Evolutionary conservation across 73 alveolate species (phyloP).

Genomic region (Tetrahymena elliotti): DNA sequence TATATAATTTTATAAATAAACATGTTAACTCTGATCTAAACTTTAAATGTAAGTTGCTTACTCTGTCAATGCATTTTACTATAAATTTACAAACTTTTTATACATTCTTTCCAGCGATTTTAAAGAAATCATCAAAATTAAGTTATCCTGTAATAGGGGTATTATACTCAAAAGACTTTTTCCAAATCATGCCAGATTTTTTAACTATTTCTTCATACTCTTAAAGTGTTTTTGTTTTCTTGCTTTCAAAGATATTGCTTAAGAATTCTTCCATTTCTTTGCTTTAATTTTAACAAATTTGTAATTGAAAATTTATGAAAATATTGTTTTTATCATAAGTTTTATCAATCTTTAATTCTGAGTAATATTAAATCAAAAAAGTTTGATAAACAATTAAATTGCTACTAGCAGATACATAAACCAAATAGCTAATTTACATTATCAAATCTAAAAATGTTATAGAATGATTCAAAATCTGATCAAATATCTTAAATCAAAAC

Average conservation of each 20-base stretch:
- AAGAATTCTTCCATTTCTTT: neutral
- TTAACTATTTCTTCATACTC: neutral
- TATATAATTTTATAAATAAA: neutral
- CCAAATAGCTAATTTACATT: no score
- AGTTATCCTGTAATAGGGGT: neutral
- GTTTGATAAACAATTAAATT: no score
- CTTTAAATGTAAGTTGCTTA: neutral
- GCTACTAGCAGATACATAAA: no score
- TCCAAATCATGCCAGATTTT: neutral
- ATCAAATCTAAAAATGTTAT: no score
- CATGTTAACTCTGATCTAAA: neutral
- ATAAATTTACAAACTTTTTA: neutral
- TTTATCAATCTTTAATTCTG: no score
- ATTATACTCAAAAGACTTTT: neutral
- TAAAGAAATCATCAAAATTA: neutral
- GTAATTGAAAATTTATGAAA: no score
- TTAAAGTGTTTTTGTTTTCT: neutral
- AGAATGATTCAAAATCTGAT: no score
- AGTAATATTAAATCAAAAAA: no score
- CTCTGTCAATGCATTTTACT: neutral
- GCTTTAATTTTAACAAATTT: no score
- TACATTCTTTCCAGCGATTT: neutral
- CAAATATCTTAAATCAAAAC: no score
- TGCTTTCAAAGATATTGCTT: neutral
- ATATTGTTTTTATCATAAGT: no score